Percentiles rank a stretch among this genome's conserved stretches.
These are phyloP conservation scores for Cyclospora cayetanensis DNA, from an alignment of 169 alveolate genomes.

Conservation along the genomic window DNA sequence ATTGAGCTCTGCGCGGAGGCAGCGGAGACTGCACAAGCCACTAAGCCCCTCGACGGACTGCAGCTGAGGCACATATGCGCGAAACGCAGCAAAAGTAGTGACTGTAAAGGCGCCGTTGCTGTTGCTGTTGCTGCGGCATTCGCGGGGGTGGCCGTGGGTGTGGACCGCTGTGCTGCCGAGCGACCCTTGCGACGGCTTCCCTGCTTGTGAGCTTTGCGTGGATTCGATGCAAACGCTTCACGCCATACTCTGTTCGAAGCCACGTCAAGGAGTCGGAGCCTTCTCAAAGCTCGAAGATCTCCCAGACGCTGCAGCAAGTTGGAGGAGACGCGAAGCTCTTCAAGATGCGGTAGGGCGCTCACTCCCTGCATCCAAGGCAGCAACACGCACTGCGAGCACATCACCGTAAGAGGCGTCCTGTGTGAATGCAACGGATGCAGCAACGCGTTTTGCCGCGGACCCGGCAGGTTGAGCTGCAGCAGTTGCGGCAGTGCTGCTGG, in stretches of 20 bases:
- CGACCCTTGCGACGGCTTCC: not conserved
- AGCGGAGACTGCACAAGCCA: conserved; percentile 18
- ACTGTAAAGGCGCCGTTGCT: not conserved
- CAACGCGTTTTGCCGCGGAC: not conserved
- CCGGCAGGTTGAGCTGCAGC: not conserved
- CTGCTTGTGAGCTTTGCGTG: not conserved
- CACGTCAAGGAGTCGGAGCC: not conserved
- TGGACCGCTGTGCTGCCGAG: not conserved
- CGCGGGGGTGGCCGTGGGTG: not conserved
- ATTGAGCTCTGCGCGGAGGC: conserved; percentile 23
- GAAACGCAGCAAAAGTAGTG: not conserved
- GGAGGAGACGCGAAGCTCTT: not conserved
- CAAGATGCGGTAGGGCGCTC: not conserved
- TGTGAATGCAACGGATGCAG: not conserved
- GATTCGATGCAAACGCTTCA: no score
- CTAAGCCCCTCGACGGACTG: not conserved
- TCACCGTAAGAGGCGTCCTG: not conserved
- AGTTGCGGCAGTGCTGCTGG: not conserved
- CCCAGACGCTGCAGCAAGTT: not conserved
- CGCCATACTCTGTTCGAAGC: not conserved
- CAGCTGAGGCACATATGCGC: no score
- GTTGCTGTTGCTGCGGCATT: not conserved
- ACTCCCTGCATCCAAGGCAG: no score
- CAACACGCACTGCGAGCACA: not conserved
- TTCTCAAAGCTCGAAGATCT: not conserved